Base-by-base conservation (phyloP, 129 eudicot species). In the Lactuca saligna region DNA sequence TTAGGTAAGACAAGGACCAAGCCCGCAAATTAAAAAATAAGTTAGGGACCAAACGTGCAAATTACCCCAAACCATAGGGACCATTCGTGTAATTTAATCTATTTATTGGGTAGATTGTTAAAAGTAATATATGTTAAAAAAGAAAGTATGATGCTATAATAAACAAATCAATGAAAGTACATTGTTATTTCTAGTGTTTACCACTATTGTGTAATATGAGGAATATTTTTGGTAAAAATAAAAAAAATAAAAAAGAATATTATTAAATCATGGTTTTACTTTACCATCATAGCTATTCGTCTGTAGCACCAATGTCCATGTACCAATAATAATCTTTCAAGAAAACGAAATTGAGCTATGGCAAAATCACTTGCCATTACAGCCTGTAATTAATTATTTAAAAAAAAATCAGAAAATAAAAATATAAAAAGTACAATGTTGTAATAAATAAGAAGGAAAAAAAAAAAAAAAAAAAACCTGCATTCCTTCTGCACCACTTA, bases 241-340 rank as follows among this genome's bases (percentile, higher is more conserved):
- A n/a, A 54, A 31, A 70, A 5, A 50, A 58, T 6, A 72, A 61
- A 29, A 71, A 25, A 25, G 29, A 25, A 25, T 25, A 25, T 25
- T 37, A 5, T 13, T 46, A 37, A 64, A 35, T 38, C 41, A 68
- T 31, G 57, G 1, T 25, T 53, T 42, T 90, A 94, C 97, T 53
- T 42, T 90, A 94, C 99, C 99, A 94, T 94, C 97, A 90, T 81
- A 46, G 97, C 75, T 64, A 94, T 83, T 77, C 99, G 84, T 75
- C 99, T 85, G 81, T 94, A 94, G 73, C 96, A 94, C 99, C 99
- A 94, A 79, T 94, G 99, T 46, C 99, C 99, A 77, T 94, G 99
- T 39, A 94, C 96, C 83, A 94, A 70, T 80, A 94, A 83, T 58
- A 94, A 65, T 39, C 99, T 76, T 78, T 94, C 99, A 14, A 94